phyloP scores from a whole-genome alignment of 441 rosid species.

The Populus hybrid region DNA sequence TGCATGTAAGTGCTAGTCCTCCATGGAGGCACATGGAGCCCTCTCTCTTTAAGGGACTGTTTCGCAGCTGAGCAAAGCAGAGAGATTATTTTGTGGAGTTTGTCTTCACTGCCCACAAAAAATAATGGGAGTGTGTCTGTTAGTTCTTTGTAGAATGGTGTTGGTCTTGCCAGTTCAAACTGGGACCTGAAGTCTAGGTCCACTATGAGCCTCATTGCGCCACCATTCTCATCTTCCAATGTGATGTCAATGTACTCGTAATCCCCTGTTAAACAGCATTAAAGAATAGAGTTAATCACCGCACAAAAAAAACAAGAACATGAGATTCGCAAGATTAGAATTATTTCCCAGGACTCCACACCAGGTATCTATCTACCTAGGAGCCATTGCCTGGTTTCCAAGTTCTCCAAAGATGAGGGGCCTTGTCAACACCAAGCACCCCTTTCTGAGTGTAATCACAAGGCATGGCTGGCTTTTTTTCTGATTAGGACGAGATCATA shows the following conservation, averaged over 20 bases:
- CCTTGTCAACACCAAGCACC: not conserved
- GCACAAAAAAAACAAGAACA: not conserved
- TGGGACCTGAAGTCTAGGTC: conserved; percentile 50
- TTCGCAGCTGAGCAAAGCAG: conserved; percentile 43
- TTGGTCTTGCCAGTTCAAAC: conserved; percentile 52
- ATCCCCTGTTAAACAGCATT: conserved; percentile 31
- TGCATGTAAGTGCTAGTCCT: conserved; percentile 42
- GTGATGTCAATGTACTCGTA: conserved; percentile 37
- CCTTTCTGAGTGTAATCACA: not conserved
- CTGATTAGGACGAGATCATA: not conserved
- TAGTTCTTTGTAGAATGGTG: conserved; percentile 31
- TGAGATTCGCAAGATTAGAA: not conserved
- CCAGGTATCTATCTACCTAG: not conserved
- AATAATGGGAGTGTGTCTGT: conserved; percentile 32
- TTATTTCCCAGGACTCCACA: not conserved
- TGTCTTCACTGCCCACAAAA: conserved; percentile 39
- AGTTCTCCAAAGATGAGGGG: not conserved
- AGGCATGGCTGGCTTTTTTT: not conserved
- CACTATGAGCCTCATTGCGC: conserved; percentile 29
- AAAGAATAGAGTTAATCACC: not conserved
- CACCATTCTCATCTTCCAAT: not conserved
- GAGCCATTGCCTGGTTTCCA: not conserved
- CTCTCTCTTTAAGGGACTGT: conserved; percentile 37
- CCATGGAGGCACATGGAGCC: conserved; percentile 53
- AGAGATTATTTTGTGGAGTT: conserved; percentile 31